Base-by-base conservation (phyloP, 2,329 filamentous ascomycete genomes). In the Cercospora sp. region DNA sequence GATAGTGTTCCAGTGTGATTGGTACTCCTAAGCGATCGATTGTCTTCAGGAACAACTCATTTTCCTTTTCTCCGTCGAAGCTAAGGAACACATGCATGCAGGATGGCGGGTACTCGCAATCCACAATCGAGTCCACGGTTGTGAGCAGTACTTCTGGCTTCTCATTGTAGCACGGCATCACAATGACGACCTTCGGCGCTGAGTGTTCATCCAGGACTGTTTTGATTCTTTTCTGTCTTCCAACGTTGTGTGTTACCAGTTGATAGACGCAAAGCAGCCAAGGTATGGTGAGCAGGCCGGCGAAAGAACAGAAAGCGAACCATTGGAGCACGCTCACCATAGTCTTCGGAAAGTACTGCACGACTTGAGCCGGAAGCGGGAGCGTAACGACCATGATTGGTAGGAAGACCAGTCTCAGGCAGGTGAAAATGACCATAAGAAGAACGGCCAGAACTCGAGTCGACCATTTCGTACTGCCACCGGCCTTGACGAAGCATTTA, bases 101-200 rank as follows among this genome's bases (percentile, higher is more conserved):
- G 1, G 91, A 90, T 5, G 93, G 87, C 0, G 95, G 94, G 72
- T 98, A 98, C 74, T 97, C 94, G 80, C 93, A 96, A 74, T 94
- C 91, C 62, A 97, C 93, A 36, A 98, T 90, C 0, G 94, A 97
- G 80, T 97, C 90, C 73, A 97, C 86, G 4, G 94, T 95, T 58
- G 91, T 91, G 65, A 97, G 84, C 58, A 98, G 85, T 12, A 96
- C 86, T 0, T 92, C 90, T 0, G 93, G 92, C 31, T 93, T 89
- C 77, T 98, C 95, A 76, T 95, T 93, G 82, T 97, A 98, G 76
- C 94, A 96, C 4, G 94, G 95, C 93, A 98, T 97, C 67, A 98
- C 90, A 68, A 98, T 91, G 70, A 97, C 93, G 16, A 96, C 91
- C 80, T 98, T 98, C 1, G 94, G 95, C 0, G 95, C 94, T 0